Evolutionary conservation across 257 asterid species (phyloP).

Genomic region (Plantago elongata): DNA sequence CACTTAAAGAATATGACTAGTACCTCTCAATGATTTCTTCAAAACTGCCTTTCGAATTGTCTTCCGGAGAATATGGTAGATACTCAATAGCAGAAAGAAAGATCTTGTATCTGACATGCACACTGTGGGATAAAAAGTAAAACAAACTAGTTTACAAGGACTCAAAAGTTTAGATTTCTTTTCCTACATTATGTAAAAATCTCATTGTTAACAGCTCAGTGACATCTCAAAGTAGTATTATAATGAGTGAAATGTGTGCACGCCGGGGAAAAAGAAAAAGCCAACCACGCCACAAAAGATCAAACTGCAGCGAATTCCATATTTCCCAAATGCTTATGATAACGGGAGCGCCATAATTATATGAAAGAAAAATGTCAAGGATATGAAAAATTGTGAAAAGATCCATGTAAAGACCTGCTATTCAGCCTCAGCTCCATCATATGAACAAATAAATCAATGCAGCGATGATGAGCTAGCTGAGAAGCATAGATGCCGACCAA

Average conservation of each 20-base stretch:
- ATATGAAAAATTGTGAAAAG: conserved; percentile 5
- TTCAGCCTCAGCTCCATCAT: conserved; percentile 98
- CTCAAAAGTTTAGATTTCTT: conserved; percentile 5
- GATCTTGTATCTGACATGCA: conserved; percentile 81
- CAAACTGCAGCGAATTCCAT: conserved; percentile 8
- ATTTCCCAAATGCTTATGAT: conserved; percentile 12
- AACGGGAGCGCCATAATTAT: not conserved
- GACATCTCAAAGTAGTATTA: conserved; percentile 5
- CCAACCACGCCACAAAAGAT: conserved; percentile 6
- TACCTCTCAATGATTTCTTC: conserved; percentile 95
- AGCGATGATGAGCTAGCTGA: conserved; percentile 90
- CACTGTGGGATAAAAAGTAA: conserved; percentile 39
- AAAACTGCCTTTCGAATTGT: conserved; percentile 72
- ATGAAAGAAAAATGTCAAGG: conserved; percentile 5
- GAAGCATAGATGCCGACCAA: conserved; percentile 96
- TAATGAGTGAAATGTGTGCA: conserved; percentile 4
- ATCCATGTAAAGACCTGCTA: conserved; percentile 63
- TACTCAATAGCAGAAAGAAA: conserved; percentile 83
- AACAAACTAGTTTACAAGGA: conserved; percentile 12
- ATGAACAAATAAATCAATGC: conserved; percentile 92
- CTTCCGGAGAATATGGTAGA: conserved; percentile 74
- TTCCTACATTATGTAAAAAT: not conserved
- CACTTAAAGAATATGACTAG: conserved; percentile 22
- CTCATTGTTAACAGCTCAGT: conserved; percentile 7
- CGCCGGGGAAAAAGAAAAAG: not conserved